Evolutionary conservation across 2,329 filamentous ascomycete genomes (phyloP).

Genomic region (Mycocentrospora acerina): DNA sequence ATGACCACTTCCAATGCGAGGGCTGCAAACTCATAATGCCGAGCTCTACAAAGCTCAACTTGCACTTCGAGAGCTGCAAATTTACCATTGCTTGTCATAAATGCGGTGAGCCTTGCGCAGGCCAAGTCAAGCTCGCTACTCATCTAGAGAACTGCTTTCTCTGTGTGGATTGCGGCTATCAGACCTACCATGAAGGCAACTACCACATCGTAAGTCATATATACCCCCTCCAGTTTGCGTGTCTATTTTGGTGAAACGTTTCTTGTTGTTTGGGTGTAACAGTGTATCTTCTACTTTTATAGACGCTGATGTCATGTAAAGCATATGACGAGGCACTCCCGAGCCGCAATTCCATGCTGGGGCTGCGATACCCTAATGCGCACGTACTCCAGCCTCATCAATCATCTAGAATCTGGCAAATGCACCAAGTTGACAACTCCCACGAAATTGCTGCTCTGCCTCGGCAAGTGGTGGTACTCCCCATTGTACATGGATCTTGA

Average conservation of each 20-base stretch:
- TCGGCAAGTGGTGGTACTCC: slow-evolving; percentile 39
- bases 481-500: slow-evolving; percentile 39
- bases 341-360: slow-evolving; percentile 26
- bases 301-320: slow-evolving; percentile 8
- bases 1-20: slow-evolving; percentile 35
- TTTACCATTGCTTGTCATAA: slow-evolving; percentile 20
- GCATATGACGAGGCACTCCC: slow-evolving; percentile 33
- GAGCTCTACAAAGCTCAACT: slow-evolving; percentile 29
- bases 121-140: slow-evolving; percentile 16
- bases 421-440: slow-evolving; percentile 68
- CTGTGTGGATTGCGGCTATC: slow-evolving; percentile 23
- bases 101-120: slow-evolving; percentile 20
- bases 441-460: slow-evolving; percentile 16
- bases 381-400: slow-evolving; percentile 30
- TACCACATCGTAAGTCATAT: slow-evolving; percentile 21
- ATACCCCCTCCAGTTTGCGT: not conserved
- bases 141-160: slow-evolving; percentile 26
- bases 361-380: slow-evolving; percentile 23
- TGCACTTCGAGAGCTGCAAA: slow-evolving; percentile 24
- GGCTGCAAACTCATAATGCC: slow-evolving; percentile 31
- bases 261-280: too few relatives aligned
- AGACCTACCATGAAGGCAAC: slow-evolving; percentile 23
- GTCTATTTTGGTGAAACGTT: too few relatives aligned
- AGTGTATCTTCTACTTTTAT: too few relatives aligned
- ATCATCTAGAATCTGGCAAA: slow-evolving; percentile 58